These are phyloP conservation scores for Coemansia guatemalensis DNA, from an alignment of 192 early-diverging fungal genomes.

Conservation along the genomic window DNA sequence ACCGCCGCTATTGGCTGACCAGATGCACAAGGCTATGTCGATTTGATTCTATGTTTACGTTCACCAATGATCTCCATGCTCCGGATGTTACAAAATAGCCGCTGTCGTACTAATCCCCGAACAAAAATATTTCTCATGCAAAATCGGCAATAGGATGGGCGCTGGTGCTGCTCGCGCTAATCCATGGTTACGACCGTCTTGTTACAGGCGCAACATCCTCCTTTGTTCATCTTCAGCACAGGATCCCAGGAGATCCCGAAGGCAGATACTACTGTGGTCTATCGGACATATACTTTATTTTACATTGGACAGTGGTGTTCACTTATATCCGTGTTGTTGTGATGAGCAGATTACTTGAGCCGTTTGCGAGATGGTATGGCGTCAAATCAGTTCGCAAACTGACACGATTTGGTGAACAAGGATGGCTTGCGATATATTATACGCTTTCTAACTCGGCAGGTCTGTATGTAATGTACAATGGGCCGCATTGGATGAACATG, in stretches of 20 bases:
- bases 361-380: constrained; percentile 36
- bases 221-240: constrained; percentile 39
- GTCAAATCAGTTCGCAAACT: constrained; percentile 39
- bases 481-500: constrained; percentile 73
- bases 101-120: too few relatives aligned
- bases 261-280: constrained; percentile 41
- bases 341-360: constrained; percentile 43
- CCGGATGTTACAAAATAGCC: too few relatives aligned
- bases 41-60: too few relatives aligned
- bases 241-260: constrained; percentile 36
- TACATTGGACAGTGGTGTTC: constrained; percentile 65
- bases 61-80: too few relatives aligned
- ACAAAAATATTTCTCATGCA: too few relatives aligned
- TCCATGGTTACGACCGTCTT: constrained; percentile 28
- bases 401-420: constrained; percentile 70
- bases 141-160: constrained; percentile 18
- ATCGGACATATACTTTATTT: constrained; percentile 52
- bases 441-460: constrained; percentile 62
- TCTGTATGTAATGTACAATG: constrained; percentile 66
- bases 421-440: constrained; percentile 69
- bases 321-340: constrained; percentile 62
- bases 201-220: constrained; percentile 22
- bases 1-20: background rate
- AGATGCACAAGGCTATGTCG: background rate
- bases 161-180: constrained; percentile 28